Evolutionary conservation across 345 rosid species (phyloP).

Genomic region (Eutrema japonicum): DNA sequence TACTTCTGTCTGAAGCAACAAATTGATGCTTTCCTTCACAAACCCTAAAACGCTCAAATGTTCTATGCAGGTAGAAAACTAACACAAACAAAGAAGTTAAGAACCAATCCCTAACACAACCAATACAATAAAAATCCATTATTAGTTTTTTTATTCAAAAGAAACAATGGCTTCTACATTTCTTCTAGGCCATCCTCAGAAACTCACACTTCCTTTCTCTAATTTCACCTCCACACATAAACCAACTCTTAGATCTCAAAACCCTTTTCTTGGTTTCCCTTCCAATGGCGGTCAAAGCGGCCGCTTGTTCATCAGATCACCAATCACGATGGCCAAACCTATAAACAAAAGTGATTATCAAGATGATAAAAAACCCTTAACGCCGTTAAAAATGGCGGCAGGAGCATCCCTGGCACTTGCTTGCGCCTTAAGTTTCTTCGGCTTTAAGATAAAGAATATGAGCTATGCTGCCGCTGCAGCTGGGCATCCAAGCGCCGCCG

Average conservation of each 20-base stretch:
- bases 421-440: slow-evolving; percentile 54
- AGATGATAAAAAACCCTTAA: slow-evolving; percentile 19
- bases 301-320: slow-evolving; percentile 25
- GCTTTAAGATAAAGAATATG: slow-evolving; percentile 43
- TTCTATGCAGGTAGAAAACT: slow-evolving; percentile 16
- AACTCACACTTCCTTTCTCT: slow-evolving; percentile 25
- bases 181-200: slow-evolving; percentile 40
- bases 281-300: slow-evolving; percentile 14
- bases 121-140: slow-evolving; percentile 10
- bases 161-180: slow-evolving; percentile 48
- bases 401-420: slow-evolving; percentile 56
- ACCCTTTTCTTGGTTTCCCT: slow-evolving; percentile 29
- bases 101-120: slow-evolving; percentile 11
- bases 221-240: slow-evolving; percentile 23
- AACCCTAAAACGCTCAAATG: slow-evolving; percentile 1
- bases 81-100: slow-evolving; percentile 12
- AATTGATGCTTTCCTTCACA: slow-evolving; percentile 55
- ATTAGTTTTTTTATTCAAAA: background rate
- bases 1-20: slow-evolving; percentile 43
- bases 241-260: slow-evolving; percentile 13
- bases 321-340: slow-evolving; percentile 33
- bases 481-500: slow-evolving; percentile 46
- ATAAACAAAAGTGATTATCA: slow-evolving; percentile 25
- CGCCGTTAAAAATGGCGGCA: slow-evolving; percentile 27
- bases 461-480: slow-evolving; percentile 52